phyloP scores from a whole-genome alignment of 371 early-diverging fungal species.

The Mortierella sp. region DNA sequence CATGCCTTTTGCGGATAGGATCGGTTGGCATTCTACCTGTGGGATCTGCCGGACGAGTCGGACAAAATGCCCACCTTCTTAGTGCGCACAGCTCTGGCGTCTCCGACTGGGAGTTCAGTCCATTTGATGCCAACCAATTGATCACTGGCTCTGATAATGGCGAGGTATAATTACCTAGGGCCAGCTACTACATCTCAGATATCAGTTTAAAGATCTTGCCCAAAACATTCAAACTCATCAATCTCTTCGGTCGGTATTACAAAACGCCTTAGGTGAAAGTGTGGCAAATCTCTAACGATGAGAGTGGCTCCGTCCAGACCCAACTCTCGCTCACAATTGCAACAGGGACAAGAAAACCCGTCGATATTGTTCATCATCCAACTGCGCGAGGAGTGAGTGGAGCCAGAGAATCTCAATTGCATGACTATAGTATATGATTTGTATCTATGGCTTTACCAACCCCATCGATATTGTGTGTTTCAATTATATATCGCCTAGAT shows the following conservation, averaged over 20 bases:
- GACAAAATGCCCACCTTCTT: constrained; percentile 55
- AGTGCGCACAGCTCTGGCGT: constrained; percentile 62
- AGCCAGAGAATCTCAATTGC: background rate
- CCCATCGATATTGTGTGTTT: constrained; percentile 5
- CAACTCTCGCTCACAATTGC: constrained; percentile 22
- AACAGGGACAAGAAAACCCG: constrained; percentile 57
- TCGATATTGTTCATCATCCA: constrained; percentile 72
- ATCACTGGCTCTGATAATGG: constrained; percentile 70
- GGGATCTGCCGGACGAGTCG: constrained; percentile 58
- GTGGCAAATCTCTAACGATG: constrained; percentile 57
- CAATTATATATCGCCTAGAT: constrained; percentile 17
- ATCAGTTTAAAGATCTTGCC: background rate
- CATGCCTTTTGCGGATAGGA: constrained; percentile 38
- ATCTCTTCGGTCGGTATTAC: background rate
- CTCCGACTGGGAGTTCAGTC: constrained; percentile 70
- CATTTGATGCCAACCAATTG: constrained; percentile 60
- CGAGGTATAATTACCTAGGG: constrained; percentile 44
- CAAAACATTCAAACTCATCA: too few species aligned
- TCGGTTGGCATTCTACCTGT: constrained; percentile 62
- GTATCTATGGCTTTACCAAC: constrained; percentile 9
- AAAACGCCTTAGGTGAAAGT: constrained; percentile 47
- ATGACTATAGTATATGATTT: background rate
- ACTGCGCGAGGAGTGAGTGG: constrained; percentile 63
- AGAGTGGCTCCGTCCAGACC: constrained; percentile 4
- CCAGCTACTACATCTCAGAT: background rate